phyloP scores from a whole-genome alignment of 2,329 filamentous ascomycete species.

The Elsinoe australis region DNA sequence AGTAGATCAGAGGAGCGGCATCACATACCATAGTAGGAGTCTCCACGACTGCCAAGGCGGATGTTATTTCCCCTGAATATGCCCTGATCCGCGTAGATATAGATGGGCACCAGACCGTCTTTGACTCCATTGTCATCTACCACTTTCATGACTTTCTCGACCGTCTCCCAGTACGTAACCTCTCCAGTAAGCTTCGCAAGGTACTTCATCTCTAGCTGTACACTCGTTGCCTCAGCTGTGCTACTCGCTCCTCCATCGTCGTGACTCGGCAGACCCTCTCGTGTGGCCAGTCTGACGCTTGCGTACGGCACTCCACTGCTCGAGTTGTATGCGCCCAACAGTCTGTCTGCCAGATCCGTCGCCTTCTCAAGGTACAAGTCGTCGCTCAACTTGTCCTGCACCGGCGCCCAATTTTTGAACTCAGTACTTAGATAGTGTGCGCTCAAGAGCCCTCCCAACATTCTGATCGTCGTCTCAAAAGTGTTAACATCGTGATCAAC shows the following conservation, averaged over 20 bases:
- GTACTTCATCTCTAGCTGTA: constrained; percentile 97
- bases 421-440: constrained; percentile 89
- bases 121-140: constrained; percentile 72
- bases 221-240: constrained; percentile 82
- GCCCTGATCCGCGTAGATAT: constrained; percentile 70
- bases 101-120: constrained; percentile 87
- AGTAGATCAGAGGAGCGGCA: not conserved
- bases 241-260: constrained; percentile 81
- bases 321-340: constrained; percentile 82
- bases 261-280: constrained; percentile 70
- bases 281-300: constrained; percentile 77
- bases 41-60: constrained; percentile 82
- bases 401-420: constrained; percentile 72
- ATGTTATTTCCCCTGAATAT: constrained; percentile 78
- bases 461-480: constrained; percentile 95
- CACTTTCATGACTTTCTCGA: constrained; percentile 83
- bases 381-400: constrained; percentile 65
- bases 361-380: constrained; percentile 96
- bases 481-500: constrained; percentile 94
- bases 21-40: constrained; percentile 73
- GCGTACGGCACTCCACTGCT: constrained; percentile 80
- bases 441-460: constrained; percentile 86
- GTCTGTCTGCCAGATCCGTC: constrained; percentile 78
- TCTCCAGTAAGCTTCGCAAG: constrained; percentile 91
- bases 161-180: constrained; percentile 82